Base-by-base conservation (phyloP, 1,139 yeast genomes). In the Saccharomyces hybrid region DNA sequence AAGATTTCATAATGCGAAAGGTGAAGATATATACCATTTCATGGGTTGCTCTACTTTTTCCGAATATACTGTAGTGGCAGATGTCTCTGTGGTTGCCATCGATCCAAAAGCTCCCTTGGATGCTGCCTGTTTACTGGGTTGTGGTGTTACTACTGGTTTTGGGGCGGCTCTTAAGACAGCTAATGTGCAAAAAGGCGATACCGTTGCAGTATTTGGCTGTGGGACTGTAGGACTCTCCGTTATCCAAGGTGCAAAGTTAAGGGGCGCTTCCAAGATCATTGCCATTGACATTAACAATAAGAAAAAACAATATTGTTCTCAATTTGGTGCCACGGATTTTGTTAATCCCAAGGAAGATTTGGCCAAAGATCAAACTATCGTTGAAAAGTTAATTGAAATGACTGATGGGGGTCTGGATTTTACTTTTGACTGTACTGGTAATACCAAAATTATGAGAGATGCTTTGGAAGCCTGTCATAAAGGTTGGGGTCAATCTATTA, bases 1-100 rank as follows among this genome's bases (percentile, higher is more conserved):
- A 48, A 83, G 99, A 73, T 90, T 93, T 78, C 74, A 70, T 57
- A 82, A 80, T 63, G 80, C 84, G 67, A 84, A 87, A 69, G 98
- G 98, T 63, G 80, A 91, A 75, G 81, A 83, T 51, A 73, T 93
- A 58, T 78, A 84, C 63, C 98, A 93, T 73, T 93, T 88, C 72
- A 93, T 93, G 99, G 99, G 99, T 53, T 87, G 96, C 73, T 91
- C 98, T 46, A 88, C 97, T 38, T 93, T 93, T 73, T 84, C 97
- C 47, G 96, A 93, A 76, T 93, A 93, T 74, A 93, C 99, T 14
- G 99, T 93, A 57, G 96, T 93, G 48, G 96, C 98, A 49, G 99
- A 93, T 70, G 93, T 93, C 59, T 89, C 97, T n/a, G 90, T 91
- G 38, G 99, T 91, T 55, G 95, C 96, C 16, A 90, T 93, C 59